These are phyloP conservation scores for Clitopilus passeckerianus DNA, from an alignment of 768 basidiomycete genomes.

Conservation along the genomic window DNA sequence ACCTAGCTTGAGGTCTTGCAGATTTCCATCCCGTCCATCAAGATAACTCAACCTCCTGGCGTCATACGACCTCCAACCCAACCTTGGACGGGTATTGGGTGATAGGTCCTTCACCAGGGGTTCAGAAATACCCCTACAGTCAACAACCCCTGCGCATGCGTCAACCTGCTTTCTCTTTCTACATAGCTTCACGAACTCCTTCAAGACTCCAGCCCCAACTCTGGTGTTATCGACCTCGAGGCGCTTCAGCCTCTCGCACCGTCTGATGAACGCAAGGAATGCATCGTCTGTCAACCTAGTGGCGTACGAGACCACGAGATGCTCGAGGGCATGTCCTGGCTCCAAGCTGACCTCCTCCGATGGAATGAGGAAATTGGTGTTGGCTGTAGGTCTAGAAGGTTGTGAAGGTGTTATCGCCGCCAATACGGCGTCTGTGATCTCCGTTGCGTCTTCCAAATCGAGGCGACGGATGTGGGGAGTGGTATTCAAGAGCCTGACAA, in stretches of 20 bases:
- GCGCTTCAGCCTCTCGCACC: slow-evolving; percentile 54
- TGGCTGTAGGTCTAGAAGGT: neutral
- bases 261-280: slow-evolving; percentile 56
- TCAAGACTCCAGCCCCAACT: slow-evolving; percentile 55
- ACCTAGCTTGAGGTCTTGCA: slow-evolving; percentile 59
- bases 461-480: slow-evolving; percentile 68
- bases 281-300: slow-evolving; percentile 59
- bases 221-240: slow-evolving; percentile 81
- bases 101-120: slow-evolving; percentile 56
- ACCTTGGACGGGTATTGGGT: slow-evolving; percentile 55
- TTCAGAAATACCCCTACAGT: slow-evolving; percentile 72
- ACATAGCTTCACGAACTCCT: slow-evolving; percentile 59
- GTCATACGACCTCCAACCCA: slow-evolving; percentile 72
- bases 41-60: slow-evolving; percentile 66
- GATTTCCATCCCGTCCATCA: slow-evolving; percentile 61
- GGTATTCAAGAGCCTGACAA: slow-evolving; percentile 63
- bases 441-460: slow-evolving; percentile 81
- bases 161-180: slow-evolving; percentile 41
- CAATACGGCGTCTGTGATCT: slow-evolving; percentile 72
- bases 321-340: slow-evolving; percentile 67
- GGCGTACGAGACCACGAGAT: slow-evolving; percentile 67
- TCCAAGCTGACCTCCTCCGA: slow-evolving; percentile 21
- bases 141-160: slow-evolving; percentile 63
- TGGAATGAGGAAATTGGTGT: neutral
- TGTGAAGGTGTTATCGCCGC: slow-evolving; percentile 50